Evolutionary conservation across 2,329 filamentous ascomycete species (phyloP).

Genomic region (Neofusicoccum kwambonambiense): DNA sequence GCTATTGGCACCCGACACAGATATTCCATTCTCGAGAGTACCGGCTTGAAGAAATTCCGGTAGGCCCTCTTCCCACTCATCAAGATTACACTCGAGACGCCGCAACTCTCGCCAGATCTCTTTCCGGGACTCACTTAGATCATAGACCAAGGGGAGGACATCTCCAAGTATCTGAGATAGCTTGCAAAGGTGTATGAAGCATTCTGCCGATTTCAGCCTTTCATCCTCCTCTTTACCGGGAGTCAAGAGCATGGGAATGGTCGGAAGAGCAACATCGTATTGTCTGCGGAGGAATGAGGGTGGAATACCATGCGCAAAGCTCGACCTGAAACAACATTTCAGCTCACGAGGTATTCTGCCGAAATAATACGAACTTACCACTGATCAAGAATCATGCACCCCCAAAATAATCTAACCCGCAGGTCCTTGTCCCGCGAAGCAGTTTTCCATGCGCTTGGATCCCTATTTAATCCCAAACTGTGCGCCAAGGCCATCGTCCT

Average conservation of each 20-base stretch:
- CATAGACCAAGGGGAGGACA: slow-evolving; percentile 40
- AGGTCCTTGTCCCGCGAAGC: slow-evolving; percentile 51
- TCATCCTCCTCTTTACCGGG: slow-evolving; percentile 35
- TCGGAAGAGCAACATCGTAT: slow-evolving; percentile 57
- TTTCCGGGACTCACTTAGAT: slow-evolving; percentile 31
- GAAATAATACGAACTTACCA: slow-evolving; percentile 38
- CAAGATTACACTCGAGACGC: slow-evolving; percentile 33
- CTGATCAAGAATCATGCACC: slow-evolving; percentile 56
- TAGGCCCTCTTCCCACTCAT: slow-evolving; percentile 34
- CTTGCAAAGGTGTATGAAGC: slow-evolving; percentile 54
- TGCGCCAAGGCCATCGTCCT: slow-evolving; percentile 55
- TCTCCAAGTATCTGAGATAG: slow-evolving; percentile 46
- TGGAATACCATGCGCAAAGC: slow-evolving; percentile 56
- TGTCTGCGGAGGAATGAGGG: slow-evolving; percentile 54
- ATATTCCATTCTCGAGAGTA: slow-evolving; percentile 18
- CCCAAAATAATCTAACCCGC: slow-evolving; percentile 57
- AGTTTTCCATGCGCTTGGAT: slow-evolving; percentile 54
- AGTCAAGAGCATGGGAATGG: slow-evolving; percentile 39
- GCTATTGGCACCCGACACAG: slow-evolving; percentile 32
- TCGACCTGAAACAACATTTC: slow-evolving; percentile 35
- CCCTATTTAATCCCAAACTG: slow-evolving; percentile 56
- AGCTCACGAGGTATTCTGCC: background rate
- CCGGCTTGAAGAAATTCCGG: slow-evolving; percentile 34
- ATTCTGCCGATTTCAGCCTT: slow-evolving; percentile 48
- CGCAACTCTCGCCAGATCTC: slow-evolving; percentile 31